A percentile compares a stretch with the other conserved stretches of the same genome.
These are phyloP conservation scores for Chalciporus chontae DNA, from an alignment of 768 basidiomycete genomes.

Conservation along the genomic window DNA sequence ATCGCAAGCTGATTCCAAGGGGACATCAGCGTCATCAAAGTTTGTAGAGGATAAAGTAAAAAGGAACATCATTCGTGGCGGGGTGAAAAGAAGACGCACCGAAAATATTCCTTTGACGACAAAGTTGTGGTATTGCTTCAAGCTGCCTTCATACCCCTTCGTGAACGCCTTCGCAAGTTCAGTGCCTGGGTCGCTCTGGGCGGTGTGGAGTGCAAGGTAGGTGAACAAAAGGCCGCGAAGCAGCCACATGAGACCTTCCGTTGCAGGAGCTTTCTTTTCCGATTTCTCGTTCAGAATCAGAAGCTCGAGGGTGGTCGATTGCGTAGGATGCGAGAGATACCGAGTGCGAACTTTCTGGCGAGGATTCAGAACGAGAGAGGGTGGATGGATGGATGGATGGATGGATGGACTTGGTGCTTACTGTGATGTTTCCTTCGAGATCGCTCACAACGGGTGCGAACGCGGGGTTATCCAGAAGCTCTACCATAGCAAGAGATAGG, in stretches of 20 bases:
- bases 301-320: conserved; percentile 77
- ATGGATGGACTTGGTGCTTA: conserved; percentile 34
- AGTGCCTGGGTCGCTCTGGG: conserved; percentile 55
- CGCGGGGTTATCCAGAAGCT: conserved; percentile 39
- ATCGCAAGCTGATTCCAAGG: conserved; percentile 42
- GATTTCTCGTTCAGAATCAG: conserved; percentile 81
- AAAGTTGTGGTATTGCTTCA: conserved; percentile 85
- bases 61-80: no score
- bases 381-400: no score
- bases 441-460: conserved; percentile 84
- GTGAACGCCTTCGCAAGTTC: conserved; percentile 71
- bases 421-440: conserved; percentile 87
- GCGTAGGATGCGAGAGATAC: conserved; percentile 59
- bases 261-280: conserved; percentile 85
- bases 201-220: conserved; percentile 67
- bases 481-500: conserved; percentile 8
- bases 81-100: conserved; percentile 42
- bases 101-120: conserved; percentile 57
- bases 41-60: not conserved
- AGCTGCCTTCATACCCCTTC: conserved; percentile 73
- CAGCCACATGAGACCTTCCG: conserved; percentile 92
- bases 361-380: not conserved
- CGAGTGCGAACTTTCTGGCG: conserved; percentile 85
- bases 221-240: conserved; percentile 91
- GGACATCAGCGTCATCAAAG: not conserved